Evolutionary conservation across 495 filamentous ascomycete species (phyloP), one percentile per base, ranked within the genome.

Genomic region (Penicillium egyptiacum): DNA sequence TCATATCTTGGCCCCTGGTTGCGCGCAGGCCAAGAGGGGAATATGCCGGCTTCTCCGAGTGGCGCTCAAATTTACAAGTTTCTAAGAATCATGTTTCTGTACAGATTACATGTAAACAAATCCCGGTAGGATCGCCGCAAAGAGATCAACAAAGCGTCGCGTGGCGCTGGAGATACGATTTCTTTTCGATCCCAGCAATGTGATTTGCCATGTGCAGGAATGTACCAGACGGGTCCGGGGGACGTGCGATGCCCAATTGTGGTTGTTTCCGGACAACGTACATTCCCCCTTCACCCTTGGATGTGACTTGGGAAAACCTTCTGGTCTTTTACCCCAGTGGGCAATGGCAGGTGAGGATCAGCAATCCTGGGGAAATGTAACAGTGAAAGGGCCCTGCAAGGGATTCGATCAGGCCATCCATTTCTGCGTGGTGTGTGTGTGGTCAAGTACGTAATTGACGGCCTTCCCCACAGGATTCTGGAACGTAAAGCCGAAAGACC

Each of bases 221-320:
- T 58, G 49, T 17, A 59, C 46, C 37, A n/a, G 14, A 43, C 46
- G 28, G 42, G 43, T 57, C 40, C 47, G 42, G 41, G 11, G 22
- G 35, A 30, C 7, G 50, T 40, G 45, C 8, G 14, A 25, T 23
- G 20, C 4, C 14, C 19, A 35, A n/a, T n/a, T n/a, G 26, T 58
- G 52, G 55, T 61, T 46, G 61, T 61, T 66, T 66, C 49, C 64
- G 64, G 64, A 56, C 16, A 52, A 49, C 45, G 47, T 53, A 53
- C 6, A 50, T 60, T 40, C 57, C 54, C 51, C 56, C 46, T 19
- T 51, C 19, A 11, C 8, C 33, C 33, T 30, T 42, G 26, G 26
- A 64, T 55, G 55, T 45, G 47, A 64, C 43, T 50, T 30, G 48
- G 39, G 40, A 33, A 58, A 61, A 66, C 57, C 45, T 43, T 63